These are phyloP conservation scores for Volvox africanus DNA, from an alignment of 139 green algal genomes.

Conservation along the genomic window DNA sequence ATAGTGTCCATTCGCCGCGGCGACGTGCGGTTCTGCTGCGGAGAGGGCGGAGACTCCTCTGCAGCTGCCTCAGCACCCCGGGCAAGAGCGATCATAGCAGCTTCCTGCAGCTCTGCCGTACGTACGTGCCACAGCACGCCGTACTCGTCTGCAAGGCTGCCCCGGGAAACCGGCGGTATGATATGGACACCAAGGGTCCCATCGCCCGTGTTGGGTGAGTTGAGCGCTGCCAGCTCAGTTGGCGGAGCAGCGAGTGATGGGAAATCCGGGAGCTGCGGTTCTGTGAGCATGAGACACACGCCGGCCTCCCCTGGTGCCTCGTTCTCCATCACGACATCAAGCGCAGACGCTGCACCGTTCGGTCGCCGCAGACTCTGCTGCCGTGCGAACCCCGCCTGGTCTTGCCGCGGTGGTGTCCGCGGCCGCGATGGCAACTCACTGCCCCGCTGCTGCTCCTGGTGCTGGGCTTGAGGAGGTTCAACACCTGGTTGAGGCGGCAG, in stretches of 20 bases:
- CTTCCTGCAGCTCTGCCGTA: conserved; percentile 26
- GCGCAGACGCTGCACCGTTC: neutral
- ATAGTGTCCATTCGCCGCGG: neutral
- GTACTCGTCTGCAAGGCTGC: conserved; percentile 40
- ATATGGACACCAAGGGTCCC: neutral
- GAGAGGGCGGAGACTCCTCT: neutral
- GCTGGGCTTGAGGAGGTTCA: neutral
- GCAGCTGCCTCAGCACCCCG: neutral
- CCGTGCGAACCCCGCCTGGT: neutral
- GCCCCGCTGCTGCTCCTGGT: neutral
- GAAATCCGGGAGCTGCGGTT: too few species aligned
- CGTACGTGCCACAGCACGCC: conserved; percentile 33
- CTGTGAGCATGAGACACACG: too few species aligned
- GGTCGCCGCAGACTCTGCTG: neutral
- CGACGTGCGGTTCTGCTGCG: neutral
- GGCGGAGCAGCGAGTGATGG: neutral
- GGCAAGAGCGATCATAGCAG: neutral
- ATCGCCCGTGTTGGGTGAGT: neutral
- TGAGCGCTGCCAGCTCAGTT: neutral
- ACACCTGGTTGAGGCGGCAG: neutral
- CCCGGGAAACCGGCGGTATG: neutral
- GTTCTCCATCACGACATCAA: too few species aligned
- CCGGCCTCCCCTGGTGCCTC: too few species aligned
- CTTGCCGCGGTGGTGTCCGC: conserved; percentile 18
- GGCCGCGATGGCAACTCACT: conserved; percentile 1